Evolutionary conservation across 2,329 filamentous ascomycete species (phyloP), one percentile per base, ranked within the genome.

Genomic region (Albifimbria verrucaria): DNA sequence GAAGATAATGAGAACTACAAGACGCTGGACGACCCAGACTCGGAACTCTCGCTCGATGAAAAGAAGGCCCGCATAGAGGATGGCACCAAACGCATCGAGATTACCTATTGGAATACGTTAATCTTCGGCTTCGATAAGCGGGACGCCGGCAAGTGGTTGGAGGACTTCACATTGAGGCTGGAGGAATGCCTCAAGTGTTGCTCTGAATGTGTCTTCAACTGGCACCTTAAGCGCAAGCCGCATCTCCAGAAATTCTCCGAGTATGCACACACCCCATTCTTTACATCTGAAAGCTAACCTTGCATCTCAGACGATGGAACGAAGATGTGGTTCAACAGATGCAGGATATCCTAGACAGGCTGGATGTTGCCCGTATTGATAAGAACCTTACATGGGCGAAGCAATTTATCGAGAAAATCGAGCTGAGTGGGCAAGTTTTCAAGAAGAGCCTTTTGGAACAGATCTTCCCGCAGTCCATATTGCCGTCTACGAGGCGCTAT

Each of bases 401-500:
- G 49, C 65, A 76, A 2, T 78, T 80, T 49, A 77, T 86, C n/a
- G 70, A 74, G 24, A 77, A 76, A 49, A 78, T 81, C 4, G 77
- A 81, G 50, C 68, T 72, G 39, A 66, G 71, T 9, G 74, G 79
- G 21, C 72, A 71, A 2, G 65, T 66, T 2, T 81, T 81, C 66
- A 75, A 73, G 46, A 76, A 77, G 63, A 71, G 0, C 73, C 75
- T 50, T 71, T 82, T 36, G 76, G 75, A 12, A 71, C 73, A 20
- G 67, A 78, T 7, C 72, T 81, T 24, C 73, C 80, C 2, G 75
- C 82, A 24, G 84, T 90, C 7, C 81, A 95, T 49, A 82, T 94
- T 54, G 87, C 90, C 11, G 82, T 97, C 25, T 96, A 95, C 62
- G 93, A 97, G 68, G 87, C 89, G 0, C 75, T 97, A 49, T 96